phyloP scores from a whole-genome alignment of 2,329 filamentous ascomycete species.

The Orbilia ellipsospora region DNA sequence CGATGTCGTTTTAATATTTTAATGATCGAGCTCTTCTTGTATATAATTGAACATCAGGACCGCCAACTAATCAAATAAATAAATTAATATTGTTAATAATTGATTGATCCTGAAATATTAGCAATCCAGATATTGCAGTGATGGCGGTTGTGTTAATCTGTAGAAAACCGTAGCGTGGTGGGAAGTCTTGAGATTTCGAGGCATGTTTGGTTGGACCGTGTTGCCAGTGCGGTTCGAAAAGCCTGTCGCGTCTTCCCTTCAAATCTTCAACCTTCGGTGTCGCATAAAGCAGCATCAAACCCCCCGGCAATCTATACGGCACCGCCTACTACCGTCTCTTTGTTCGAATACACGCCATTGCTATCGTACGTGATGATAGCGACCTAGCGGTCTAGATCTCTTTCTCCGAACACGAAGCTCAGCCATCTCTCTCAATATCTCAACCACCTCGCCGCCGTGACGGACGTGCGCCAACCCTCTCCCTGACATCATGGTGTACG shows the following conservation, averaged over 20 bases:
- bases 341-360: constrained; percentile 28
- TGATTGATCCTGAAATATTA: too few species aligned
- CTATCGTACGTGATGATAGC: constrained; percentile 13
- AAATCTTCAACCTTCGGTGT: constrained; percentile 37
- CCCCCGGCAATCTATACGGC: constrained; percentile 15
- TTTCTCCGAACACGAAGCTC: constrained; percentile 4
- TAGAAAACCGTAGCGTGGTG: too few species aligned
- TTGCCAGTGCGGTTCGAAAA: constrained; percentile 50
- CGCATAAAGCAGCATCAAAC: constrained; percentile 22
- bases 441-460: constrained; percentile 19
- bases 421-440: constrained; percentile 7
- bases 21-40: constrained; percentile 29
- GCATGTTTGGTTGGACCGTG: constrained; percentile 7
- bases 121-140: too few species aligned
- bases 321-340: constrained; percentile 9
- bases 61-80: constrained; percentile 15
- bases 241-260: constrained; percentile 55
- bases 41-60: constrained; percentile 34
- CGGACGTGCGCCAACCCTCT: constrained; percentile 34
- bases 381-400: not conserved
- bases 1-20: constrained; percentile 26
- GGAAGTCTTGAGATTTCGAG: too few species aligned
- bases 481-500: constrained; percentile 59
- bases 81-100: constrained; percentile 10
- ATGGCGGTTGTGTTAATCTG: too few species aligned